Evolutionary conservation across 2,329 filamentous ascomycete species (phyloP).

Genomic region (Coniochaeta pulveracea): DNA sequence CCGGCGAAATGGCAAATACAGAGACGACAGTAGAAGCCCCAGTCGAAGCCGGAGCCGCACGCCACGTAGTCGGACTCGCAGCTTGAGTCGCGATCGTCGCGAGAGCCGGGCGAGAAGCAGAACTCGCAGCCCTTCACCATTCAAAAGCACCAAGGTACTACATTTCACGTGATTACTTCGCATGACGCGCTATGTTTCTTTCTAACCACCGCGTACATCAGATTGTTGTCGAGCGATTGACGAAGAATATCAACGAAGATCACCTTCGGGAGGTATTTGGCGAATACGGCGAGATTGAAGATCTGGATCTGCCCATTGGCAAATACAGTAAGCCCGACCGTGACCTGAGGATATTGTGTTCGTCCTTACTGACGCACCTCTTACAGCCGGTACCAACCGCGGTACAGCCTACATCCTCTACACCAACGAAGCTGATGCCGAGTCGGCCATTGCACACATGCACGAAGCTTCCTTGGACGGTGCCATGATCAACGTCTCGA

Average conservation of each 20-base stretch:
- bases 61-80: constrained; percentile 19
- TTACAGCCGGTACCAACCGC: constrained; percentile 80
- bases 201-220: too few species aligned
- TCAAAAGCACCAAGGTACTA: constrained; percentile 41
- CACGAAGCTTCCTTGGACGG: constrained; percentile 94
- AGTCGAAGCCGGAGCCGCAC: constrained; percentile 19
- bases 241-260: constrained; percentile 83
- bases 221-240: constrained; percentile 93
- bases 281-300: constrained; percentile 72
- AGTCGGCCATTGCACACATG: constrained; percentile 89
- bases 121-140: constrained; percentile 25
- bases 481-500: constrained; percentile 71
- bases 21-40: constrained; percentile 16
- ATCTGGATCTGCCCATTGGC: constrained; percentile 85
- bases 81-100: constrained; percentile 21
- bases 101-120: constrained; percentile 16
- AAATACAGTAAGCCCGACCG: constrained; percentile 50
- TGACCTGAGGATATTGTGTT: background rate
- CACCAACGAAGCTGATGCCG: constrained; percentile 64
- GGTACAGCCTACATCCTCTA: constrained; percentile 92
- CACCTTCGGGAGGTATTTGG: constrained; percentile 91
- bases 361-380: too few species aligned
- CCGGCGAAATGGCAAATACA: constrained; percentile 24
- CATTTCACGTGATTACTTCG: background rate
- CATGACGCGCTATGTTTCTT: too few species aligned